A percentile compares a stretch with the other conserved stretches of the same genome.
Evolutionary conservation across 2,329 filamentous ascomycete species (phyloP).

Genomic region (Diplodia sapinea): DNA sequence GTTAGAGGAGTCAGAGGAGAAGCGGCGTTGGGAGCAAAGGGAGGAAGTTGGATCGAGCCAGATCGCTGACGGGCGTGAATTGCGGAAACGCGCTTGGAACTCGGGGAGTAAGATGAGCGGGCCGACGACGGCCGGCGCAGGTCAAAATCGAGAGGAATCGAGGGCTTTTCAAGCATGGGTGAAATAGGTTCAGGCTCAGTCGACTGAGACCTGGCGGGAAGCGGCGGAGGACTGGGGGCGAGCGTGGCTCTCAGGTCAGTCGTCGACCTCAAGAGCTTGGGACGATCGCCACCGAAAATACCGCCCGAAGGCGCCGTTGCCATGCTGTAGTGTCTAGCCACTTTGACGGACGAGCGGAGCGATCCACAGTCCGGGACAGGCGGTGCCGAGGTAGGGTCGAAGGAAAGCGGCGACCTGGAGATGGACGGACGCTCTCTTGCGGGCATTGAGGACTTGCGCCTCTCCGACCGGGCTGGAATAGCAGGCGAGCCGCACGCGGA

Average conservation of each 20-base stretch:
- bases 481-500: slow-evolving; percentile 9
- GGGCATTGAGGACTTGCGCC: slow-evolving; percentile 28
- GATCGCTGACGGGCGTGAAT: slow-evolving; percentile 27
- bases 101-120: slow-evolving; percentile 27
- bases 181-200: slow-evolving; percentile 23
- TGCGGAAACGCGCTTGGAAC: slow-evolving; percentile 25
- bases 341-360: slow-evolving; percentile 18
- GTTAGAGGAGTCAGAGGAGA: slow-evolving; percentile 41
- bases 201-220: slow-evolving; percentile 19
- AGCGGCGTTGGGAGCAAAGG: slow-evolving; percentile 30
- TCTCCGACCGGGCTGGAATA: slow-evolving; percentile 9
- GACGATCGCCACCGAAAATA: slow-evolving; percentile 13
- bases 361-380: slow-evolving; percentile 18
- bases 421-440: slow-evolving; percentile 10
- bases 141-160: slow-evolving; percentile 1
- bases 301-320: slow-evolving; percentile 7
- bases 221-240: slow-evolving; percentile 15
- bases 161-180: slow-evolving; percentile 12
- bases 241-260: slow-evolving; percentile 21
- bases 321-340: slow-evolving; percentile 29
- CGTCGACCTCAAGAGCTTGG: slow-evolving; percentile 23
- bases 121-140: slow-evolving; percentile 28
- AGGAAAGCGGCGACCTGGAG: slow-evolving; percentile 27
- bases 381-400: slow-evolving; percentile 14
- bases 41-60: slow-evolving; percentile 29